Evolutionary conservation across 2,329 filamentous ascomycete species (phyloP).

Genomic region (Fonsecaea multimorphosa): DNA sequence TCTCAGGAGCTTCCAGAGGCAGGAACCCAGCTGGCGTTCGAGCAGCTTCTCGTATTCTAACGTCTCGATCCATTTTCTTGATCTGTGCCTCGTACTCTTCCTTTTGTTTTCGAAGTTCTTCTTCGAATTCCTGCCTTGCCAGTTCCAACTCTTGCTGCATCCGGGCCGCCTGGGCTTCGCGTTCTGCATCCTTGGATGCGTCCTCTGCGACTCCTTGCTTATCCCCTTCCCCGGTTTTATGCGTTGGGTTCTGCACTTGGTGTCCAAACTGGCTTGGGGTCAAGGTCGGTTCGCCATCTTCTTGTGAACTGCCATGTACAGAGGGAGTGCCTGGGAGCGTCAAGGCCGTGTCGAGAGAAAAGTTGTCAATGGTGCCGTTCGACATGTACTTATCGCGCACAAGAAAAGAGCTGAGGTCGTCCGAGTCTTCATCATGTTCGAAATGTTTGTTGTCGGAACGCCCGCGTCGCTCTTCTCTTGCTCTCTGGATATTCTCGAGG

Average conservation of each 20-base stretch:
- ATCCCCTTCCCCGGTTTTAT: constrained; percentile 77
- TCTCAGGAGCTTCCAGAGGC: constrained; percentile 72
- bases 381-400: constrained; percentile 94
- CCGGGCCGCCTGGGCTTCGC: constrained; percentile 72
- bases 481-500: constrained; percentile 91
- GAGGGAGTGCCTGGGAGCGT: constrained; percentile 91
- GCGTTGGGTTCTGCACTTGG: constrained; percentile 79
- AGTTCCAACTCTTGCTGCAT: constrained; percentile 83
- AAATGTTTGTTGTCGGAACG: constrained; percentile 61
- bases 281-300: constrained; percentile 59
- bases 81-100: constrained; percentile 84
- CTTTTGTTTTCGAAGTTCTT: constrained; percentile 81
- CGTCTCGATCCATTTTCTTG: constrained; percentile 67
- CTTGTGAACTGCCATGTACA: constrained; percentile 65
- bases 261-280: constrained; percentile 79
- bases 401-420: constrained; percentile 86
- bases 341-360: constrained; percentile 89
- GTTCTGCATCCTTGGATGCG: constrained; percentile 72
- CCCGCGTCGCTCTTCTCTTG: constrained; percentile 81
- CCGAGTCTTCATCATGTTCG: constrained; percentile 77
- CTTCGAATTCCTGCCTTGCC: constrained; percentile 87
- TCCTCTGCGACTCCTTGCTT: constrained; percentile 77
- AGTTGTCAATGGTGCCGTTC: constrained; percentile 91
- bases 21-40: constrained; percentile 49
- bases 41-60: constrained; percentile 60